Base-by-base conservation (phyloP, 2,329 filamentous ascomycete species). In the Hypocreales sp. region DNA sequence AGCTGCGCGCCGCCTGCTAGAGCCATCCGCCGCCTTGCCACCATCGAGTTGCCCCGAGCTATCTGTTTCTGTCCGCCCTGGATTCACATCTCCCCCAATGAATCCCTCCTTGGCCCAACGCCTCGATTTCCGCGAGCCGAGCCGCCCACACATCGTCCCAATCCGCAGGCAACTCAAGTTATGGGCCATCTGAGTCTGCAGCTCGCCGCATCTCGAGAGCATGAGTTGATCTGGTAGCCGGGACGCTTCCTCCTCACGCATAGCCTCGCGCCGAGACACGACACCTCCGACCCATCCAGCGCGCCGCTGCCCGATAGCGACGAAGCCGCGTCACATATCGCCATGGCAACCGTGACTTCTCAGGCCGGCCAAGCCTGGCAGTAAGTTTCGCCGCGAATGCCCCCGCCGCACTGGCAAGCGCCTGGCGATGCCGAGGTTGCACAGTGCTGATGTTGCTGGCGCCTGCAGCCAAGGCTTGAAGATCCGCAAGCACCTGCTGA, bases 401-500 rank as follows among this genome's bases (percentile, higher is more conserved):
- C n/a, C n/a, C n/a, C n/a, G n/a, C n/a, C n/a, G n/a, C n/a, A n/a
- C n/a, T n/a, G n/a, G n/a, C n/a, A n/a, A n/a, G n/a, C n/a, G n/a
- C n/a, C n/a, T n/a, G n/a, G n/a, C n/a, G n/a, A n/a, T n/a, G n/a
- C n/a, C n/a, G n/a, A n/a, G n/a, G n/a, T 13, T 16, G 16, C 13
- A 10, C 15, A 15, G 20, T 25, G 20, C 30, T 43, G 30, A 40
- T 30, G 18, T 15, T 15, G 11, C 5, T 8, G 8, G 7, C 10
- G 15, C 27, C 6, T 37, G 25, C 36, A 64, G 60, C 31, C 39
- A 51, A 27, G 57, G 58, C 29, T 43, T 55, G 31, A 64, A 57
- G 40, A 30, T 58, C 22, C 56, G 56, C 34, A 58, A 51, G 37
- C 45, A 51, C 30, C 43, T 64, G 29, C 38, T 46, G 29, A 60